Evolutionary conservation across 352 stramenopile species (phyloP).

Genomic region (Globisporangium splendens): DNA sequence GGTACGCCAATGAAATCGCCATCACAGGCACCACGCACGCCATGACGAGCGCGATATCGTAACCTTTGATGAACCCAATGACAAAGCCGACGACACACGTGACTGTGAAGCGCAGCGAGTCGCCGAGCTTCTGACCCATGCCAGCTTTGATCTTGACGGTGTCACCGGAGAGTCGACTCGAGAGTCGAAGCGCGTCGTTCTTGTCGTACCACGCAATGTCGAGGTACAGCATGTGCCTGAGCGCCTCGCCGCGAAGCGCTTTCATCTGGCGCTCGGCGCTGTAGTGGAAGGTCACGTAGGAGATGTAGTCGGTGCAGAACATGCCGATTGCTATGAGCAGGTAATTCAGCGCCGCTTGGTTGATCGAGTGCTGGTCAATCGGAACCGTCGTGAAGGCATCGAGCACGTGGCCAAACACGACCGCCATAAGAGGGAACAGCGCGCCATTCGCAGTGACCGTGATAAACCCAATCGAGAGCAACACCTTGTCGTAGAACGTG

Average conservation of each 20-base stretch:
- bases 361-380: slow-evolving; percentile 22
- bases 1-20: slow-evolving; percentile 21
- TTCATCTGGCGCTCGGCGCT: slow-evolving; percentile 40
- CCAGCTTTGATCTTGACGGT: slow-evolving; percentile 46
- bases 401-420: slow-evolving; percentile 39
- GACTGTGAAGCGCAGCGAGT: slow-evolving; percentile 28
- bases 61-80: slow-evolving; percentile 36
- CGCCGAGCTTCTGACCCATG: slow-evolving; percentile 37
- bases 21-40: slow-evolving; percentile 31
- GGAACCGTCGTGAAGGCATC: slow-evolving; percentile 22
- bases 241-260: slow-evolving; percentile 22
- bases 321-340: slow-evolving; percentile 13
- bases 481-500: slow-evolving; percentile 25
- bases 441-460: slow-evolving; percentile 27
- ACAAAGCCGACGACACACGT: slow-evolving; percentile 32
- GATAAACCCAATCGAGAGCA: slow-evolving; percentile 25
- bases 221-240: slow-evolving; percentile 39
- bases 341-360: slow-evolving; percentile 13
- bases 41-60: slow-evolving; percentile 45
- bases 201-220: slow-evolving; percentile 48
- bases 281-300: slow-evolving; percentile 31
- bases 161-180: slow-evolving; percentile 28
- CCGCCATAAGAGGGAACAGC: slow-evolving; percentile 39
- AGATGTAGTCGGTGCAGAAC: slow-evolving; percentile 31
- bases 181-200: slow-evolving; percentile 28